These are phyloP conservation scores for Helichrysum umbraculigerum DNA, from an alignment of 129 eudicot genomes.

Conservation along the genomic window DNA sequence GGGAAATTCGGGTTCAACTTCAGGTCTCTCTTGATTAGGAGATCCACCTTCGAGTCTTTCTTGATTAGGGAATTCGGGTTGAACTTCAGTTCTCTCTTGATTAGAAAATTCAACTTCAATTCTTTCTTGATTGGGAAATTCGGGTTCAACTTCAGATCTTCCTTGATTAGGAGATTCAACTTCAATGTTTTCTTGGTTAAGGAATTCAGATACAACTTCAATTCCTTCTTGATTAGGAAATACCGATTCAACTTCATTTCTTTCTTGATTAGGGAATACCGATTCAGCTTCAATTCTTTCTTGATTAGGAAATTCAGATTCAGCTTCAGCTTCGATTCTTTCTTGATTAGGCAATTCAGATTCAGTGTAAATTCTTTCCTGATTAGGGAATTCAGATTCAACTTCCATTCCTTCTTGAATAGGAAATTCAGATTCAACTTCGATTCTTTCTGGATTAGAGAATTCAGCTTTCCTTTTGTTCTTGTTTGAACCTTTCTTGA, in stretches of 20 bases:
- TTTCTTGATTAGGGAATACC: background rate
- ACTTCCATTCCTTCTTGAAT: slow-evolving; percentile 18
- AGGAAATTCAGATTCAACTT: slow-evolving; percentile 11
- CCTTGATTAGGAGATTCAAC: background rate
- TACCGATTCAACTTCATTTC: slow-evolving; percentile 25
- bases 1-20: background rate
- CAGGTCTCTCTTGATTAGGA: background rate
- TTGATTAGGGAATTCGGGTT: background rate
- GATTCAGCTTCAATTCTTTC: slow-evolving; percentile 31
- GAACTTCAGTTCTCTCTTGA: background rate
- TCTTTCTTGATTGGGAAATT: background rate
- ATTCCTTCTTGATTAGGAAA: background rate
- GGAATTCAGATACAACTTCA: background rate
- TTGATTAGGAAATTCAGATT: background rate
- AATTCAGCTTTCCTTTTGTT: slow-evolving; percentile 64
- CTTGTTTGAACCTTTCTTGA: slow-evolving; percentile 69
- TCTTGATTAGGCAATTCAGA: slow-evolving; percentile 10
- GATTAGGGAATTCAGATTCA: slow-evolving; percentile 19
- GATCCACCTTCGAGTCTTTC: background rate
- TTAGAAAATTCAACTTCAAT: slow-evolving; percentile 25
- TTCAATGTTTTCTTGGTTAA: background rate
- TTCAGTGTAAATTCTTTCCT: slow-evolving; percentile 26
- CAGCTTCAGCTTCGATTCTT: background rate
- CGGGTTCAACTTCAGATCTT: slow-evolving; percentile 20
- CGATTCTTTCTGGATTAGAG: slow-evolving; percentile 33